Percentiles rank a stretch among this genome's conserved stretches.
phyloP scores from a whole-genome alignment of 805 yeast species.

The Danielia oregonensis region DNA sequence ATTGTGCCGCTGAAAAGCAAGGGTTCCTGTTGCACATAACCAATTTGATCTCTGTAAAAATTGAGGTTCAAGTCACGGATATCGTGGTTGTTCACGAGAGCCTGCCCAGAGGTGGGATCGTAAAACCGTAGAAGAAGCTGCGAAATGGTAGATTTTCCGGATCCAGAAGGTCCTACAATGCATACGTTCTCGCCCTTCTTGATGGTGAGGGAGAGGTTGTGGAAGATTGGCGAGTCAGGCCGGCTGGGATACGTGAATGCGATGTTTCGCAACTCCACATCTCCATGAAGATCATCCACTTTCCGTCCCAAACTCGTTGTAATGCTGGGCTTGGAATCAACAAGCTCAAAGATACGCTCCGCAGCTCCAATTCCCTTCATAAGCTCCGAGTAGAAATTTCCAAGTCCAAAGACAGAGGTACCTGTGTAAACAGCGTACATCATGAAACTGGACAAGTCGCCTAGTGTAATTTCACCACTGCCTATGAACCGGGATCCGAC shows the following conservation, averaged over 20 bases:
- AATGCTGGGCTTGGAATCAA: constrained; percentile 72
- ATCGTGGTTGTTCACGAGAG: constrained; percentile 61
- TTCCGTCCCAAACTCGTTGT: constrained; percentile 60
- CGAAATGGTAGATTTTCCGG: constrained; percentile 88
- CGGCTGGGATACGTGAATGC: constrained; percentile 82
- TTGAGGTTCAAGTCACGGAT: constrained; percentile 66
- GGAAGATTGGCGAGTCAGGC: constrained; percentile 63
- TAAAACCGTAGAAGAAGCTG: constrained; percentile 79
- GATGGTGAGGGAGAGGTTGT: constrained; percentile 55
- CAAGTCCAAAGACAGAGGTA: constrained; percentile 84
- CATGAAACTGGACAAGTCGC: constrained; percentile 88
- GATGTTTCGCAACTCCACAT: constrained; percentile 60
- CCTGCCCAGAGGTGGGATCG: constrained; percentile 66
- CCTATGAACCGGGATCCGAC: constrained; percentile 82
- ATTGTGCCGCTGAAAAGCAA: constrained; percentile 82
- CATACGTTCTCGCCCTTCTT: constrained; percentile 84
- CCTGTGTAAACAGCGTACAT: constrained; percentile 96
- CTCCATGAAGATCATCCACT: constrained; percentile 43
- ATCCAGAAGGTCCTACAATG: constrained; percentile 95
- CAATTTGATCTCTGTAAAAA: constrained; percentile 66
- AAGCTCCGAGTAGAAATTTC: constrained; percentile 86
- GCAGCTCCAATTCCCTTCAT: constrained; percentile 99
- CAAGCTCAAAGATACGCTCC: constrained; percentile 81
- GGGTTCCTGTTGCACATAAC: constrained; percentile 95
- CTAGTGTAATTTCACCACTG: constrained; percentile 71